Percentiles rank a stretch among this genome's conserved stretches.
Evolutionary conservation across 148 eudicot genomes (phyloP).

Genomic region (Diospyros lotus): DNA sequence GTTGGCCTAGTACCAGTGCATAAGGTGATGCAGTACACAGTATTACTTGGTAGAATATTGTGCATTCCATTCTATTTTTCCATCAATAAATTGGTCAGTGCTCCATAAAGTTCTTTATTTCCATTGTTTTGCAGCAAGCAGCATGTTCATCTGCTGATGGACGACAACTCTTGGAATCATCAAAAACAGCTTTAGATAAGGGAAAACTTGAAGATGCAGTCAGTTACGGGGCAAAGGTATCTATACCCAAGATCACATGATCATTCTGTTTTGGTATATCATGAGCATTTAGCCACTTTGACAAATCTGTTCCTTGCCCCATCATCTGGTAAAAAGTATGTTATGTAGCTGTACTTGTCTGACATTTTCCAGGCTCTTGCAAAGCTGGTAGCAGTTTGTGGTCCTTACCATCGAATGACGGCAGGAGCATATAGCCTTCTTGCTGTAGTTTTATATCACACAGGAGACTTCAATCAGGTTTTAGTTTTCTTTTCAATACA

Average conservation of each 20-base stretch:
- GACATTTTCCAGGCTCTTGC: slow-evolving; percentile 75
- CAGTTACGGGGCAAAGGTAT: slow-evolving; percentile 95
- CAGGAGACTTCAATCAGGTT: slow-evolving; percentile 99
- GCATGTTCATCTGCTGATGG: slow-evolving; percentile 99
- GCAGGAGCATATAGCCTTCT: slow-evolving; percentile 99
- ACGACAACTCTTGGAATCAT: slow-evolving; percentile 92
- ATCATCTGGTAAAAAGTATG: slow-evolving; percentile 1
- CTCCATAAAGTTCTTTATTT: slow-evolving; percentile 10
- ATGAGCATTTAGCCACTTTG: background rate
- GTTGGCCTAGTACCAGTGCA: slow-evolving; percentile 91
- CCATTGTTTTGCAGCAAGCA: slow-evolving; percentile 74
- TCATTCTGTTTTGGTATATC: background rate
- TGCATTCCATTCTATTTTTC: slow-evolving; percentile 5
- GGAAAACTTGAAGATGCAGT: slow-evolving; percentile 99
- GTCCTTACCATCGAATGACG: slow-evolving; percentile 99
- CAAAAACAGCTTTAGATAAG: slow-evolving; percentile 97
- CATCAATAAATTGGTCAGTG: background rate
- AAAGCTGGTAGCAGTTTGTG: slow-evolving; percentile 96
- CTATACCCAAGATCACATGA: slow-evolving; percentile 7
- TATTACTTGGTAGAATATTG: slow-evolving; percentile 7
- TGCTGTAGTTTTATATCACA: slow-evolving; percentile 97
- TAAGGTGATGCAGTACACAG: slow-evolving; percentile 58
- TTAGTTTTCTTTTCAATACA: background rate
- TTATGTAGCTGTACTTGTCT: slow-evolving; percentile 13
- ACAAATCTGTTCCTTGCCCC: background rate